Evolutionary conservation across 768 basidiomycete genomes (phyloP), one percentile per base, ranked within the genome.

Genomic region (Dacryopinax spathularia): DNA sequence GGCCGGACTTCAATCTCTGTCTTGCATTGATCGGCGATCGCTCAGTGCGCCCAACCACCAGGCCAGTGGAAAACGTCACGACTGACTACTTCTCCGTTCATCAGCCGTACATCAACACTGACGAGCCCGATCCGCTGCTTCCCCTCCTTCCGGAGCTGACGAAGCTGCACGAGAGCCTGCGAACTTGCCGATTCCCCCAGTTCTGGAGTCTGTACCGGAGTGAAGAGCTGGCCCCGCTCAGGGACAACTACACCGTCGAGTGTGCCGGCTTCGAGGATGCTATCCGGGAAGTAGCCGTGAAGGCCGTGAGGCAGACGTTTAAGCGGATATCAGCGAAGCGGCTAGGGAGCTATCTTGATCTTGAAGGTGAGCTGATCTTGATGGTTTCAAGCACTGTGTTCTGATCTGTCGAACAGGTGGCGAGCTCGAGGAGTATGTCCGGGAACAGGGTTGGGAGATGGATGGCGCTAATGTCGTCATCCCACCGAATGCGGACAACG

Each of bases 1-100:
- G 87, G 44, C 89, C 94, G 63, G 95, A 99, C 73, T 99, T 95
- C 78, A 88, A 89, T 70, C 88, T 98, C 67, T 94, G 89, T 70
- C 83, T 95, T 68, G 89, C 94, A 59, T 82, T 99, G n/a, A 79
- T 94, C 36, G 89, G 91, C 65, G 91, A 92, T 68, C 82, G 85
- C 65, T 65, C 60, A 56, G 69, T 67, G 35, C 65, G 65, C 48
- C 62, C 68, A 5, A 7, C 61, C 34, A 15, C 61, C 33, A 61
- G 39, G 48, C 60, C 27, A 20, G 65, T 41, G 7, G 25, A 25
- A 33, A 56, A 60, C 39, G 20, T 18, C 10, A 13, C 48, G 15
- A 56, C 48, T 56, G 48, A 31, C 25, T 25, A 25, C 25, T 56
- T 56, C 29, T 27, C 48, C 48, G 48, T 56, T 31, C 48, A 27